Percentiles rank a stretch among this genome's conserved stretches.
These are phyloP conservation scores for Leptosphaerulina australis DNA, from an alignment of 2,329 filamentous ascomycete genomes.

Conservation along the genomic window DNA sequence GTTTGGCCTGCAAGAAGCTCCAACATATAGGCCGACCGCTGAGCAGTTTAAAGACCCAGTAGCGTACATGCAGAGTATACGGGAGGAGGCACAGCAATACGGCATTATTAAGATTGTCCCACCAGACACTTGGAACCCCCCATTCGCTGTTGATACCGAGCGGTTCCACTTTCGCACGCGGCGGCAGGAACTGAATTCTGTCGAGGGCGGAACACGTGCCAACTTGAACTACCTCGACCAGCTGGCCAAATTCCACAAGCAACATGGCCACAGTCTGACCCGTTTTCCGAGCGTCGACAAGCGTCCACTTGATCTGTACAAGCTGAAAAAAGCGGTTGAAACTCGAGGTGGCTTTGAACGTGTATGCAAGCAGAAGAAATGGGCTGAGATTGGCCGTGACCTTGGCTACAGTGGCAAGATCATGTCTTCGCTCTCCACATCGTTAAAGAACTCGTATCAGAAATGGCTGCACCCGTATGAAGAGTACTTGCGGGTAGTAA, in stretches of 20 bases:
- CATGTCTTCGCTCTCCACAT: slow-evolving; percentile 97
- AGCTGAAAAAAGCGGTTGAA: slow-evolving; percentile 95
- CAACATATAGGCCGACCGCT: slow-evolving; percentile 85
- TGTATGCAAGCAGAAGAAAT: slow-evolving; percentile 97
- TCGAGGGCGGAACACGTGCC: slow-evolving; percentile 97
- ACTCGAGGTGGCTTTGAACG: slow-evolving; percentile 92
- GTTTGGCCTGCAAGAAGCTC: slow-evolving; percentile 86
- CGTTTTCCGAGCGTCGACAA: slow-evolving; percentile 97
- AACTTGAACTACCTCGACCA: slow-evolving; percentile 97
- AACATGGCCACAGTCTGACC: slow-evolving; percentile 91
- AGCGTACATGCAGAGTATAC: slow-evolving; percentile 90
- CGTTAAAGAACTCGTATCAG: slow-evolving; percentile 96
- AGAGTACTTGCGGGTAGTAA: slow-evolving; percentile 87
- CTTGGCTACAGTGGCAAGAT: slow-evolving; percentile 98
- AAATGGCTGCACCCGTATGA: slow-evolving; percentile 97
- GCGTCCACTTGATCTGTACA: slow-evolving; percentile 92
- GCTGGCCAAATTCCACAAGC: slow-evolving; percentile 93
- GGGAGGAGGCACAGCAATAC: slow-evolving; percentile 81
- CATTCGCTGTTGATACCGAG: slow-evolving; percentile 97
- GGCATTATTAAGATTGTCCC: slow-evolving; percentile 96
- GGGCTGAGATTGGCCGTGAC: slow-evolving; percentile 97
- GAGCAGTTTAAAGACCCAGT: slow-evolving; percentile 96
- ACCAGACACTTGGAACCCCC: slow-evolving; percentile 89
- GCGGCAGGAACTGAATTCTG: slow-evolving; percentile 95
- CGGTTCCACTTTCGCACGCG: slow-evolving; percentile 96